Percentiles rank a stretch among this genome's conserved stretches.
Conservation (phyloP, 129 eudicot genomes). For the Pittosporum tobira region DNA sequence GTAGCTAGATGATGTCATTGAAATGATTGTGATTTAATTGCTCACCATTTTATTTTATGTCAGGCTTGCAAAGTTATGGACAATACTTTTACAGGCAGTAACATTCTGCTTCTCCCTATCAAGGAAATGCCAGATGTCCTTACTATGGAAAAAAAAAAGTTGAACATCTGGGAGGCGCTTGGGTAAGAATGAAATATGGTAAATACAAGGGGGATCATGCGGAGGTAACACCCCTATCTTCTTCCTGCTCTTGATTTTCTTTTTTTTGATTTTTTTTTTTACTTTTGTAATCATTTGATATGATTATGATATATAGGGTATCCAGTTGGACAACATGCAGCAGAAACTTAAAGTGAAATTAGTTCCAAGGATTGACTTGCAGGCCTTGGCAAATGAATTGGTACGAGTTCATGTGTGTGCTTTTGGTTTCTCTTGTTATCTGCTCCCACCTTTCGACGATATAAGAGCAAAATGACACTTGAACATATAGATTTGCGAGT, state of each 20-base stretch:
- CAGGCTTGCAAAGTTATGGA: slow-evolving; percentile 98
- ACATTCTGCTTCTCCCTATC: slow-evolving; percentile 77
- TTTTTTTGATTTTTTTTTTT: neutral
- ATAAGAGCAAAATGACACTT: too few species aligned
- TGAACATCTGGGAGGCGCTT: slow-evolving; percentile 75
- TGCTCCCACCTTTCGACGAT: too few species aligned
- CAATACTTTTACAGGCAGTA: slow-evolving; percentile 53
- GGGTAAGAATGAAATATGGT: slow-evolving; percentile 96
- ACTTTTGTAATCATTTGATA: too few species aligned
- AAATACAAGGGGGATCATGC: slow-evolving; percentile 95
- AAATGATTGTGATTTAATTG: slow-evolving; percentile 4
- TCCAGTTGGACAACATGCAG: slow-evolving; percentile 86
- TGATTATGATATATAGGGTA: slow-evolving; percentile 51
- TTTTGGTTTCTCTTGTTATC: neutral
- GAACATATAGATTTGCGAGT: too few species aligned
- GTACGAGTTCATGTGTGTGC: slow-evolving; percentile 20
- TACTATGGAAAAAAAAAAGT: slow-evolving; percentile 87
- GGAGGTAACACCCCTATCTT: slow-evolving; percentile 32
- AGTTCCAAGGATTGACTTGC: slow-evolving; percentile 91
- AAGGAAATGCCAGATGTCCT: slow-evolving; percentile 99
- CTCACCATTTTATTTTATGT: slow-evolving; percentile 10
- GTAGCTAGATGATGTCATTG: neutral
- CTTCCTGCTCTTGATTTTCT: neutral
- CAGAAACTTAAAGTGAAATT: slow-evolving; percentile 80
- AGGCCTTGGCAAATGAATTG: slow-evolving; percentile 83